Evolutionary conservation across 257 asterid species (phyloP).

Genomic region (Solanum virginianum): DNA sequence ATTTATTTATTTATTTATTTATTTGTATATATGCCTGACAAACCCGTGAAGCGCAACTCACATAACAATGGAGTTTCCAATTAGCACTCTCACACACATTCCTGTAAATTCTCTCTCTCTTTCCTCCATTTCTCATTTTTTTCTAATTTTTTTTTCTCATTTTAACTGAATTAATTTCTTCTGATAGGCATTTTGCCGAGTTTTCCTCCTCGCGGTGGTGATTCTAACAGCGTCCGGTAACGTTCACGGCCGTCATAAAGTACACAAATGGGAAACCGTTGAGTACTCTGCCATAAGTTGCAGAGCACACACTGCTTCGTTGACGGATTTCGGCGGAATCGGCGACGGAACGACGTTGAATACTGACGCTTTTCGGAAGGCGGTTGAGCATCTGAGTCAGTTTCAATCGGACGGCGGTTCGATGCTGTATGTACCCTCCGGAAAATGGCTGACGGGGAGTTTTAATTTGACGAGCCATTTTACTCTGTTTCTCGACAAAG

Average conservation of each 20-base stretch:
- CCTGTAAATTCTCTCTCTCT: background rate
- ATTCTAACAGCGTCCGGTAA: slow-evolving; percentile 18
- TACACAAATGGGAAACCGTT: slow-evolving; percentile 9
- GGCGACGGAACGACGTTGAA: slow-evolving; percentile 82
- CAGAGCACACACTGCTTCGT: slow-evolving; percentile 44
- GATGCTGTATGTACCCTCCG: slow-evolving; percentile 72
- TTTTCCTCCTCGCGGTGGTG: slow-evolving; percentile 13
- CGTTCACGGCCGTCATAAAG: slow-evolving; percentile 15
- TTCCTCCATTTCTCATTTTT: background rate
- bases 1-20: no score
- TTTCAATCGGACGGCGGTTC: slow-evolving; percentile 65
- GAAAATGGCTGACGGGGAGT: slow-evolving; percentile 87
- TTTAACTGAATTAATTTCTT: background rate
- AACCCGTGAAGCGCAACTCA: background rate
- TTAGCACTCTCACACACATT: background rate
- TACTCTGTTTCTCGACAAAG: slow-evolving; percentile 61
- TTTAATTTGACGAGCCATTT: slow-evolving; percentile 85
- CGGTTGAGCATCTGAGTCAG: slow-evolving; percentile 48
- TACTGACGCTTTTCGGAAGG: slow-evolving; percentile 56
- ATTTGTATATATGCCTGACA: background rate
- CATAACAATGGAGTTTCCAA: background rate
- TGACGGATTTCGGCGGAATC: slow-evolving; percentile 83
- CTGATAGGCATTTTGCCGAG: slow-evolving; percentile 18
- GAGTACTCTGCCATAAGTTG: slow-evolving; percentile 47
- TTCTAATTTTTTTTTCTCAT: background rate